A percentile compares a stretch with the other conserved stretches of the same genome.
These are phyloP conservation scores for Litsea cubeba DNA, from an alignment of 164 flowering plant species.

Conservation along the genomic window DNA sequence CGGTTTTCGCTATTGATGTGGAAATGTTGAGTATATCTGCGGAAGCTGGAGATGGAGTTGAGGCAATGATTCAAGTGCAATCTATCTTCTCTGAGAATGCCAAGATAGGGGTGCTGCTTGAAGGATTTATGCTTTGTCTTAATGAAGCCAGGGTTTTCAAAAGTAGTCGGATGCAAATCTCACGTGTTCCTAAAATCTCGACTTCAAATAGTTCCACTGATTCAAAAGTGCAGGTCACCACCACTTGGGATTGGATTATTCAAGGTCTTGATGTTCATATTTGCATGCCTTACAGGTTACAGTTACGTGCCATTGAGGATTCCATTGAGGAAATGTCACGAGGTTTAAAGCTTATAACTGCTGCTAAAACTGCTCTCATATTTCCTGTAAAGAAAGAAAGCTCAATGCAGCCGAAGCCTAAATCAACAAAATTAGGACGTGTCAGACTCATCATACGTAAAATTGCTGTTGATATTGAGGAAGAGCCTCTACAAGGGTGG, in stretches of 20 bases:
- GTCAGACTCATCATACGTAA: constrained; percentile 75
- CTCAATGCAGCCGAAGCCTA: constrained; percentile 51
- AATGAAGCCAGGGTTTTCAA: constrained; percentile 67
- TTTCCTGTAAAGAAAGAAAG: constrained; percentile 64
- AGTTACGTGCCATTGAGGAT: constrained; percentile 98
- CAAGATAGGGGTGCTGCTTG: constrained; percentile 92
- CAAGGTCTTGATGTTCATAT: constrained; percentile 94
- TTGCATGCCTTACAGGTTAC: constrained; percentile 89
- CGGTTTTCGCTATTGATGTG: constrained; percentile 89
- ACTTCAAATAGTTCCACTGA: constrained; percentile 28
- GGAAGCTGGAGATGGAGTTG: constrained; percentile 79
- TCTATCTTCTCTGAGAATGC: constrained; percentile 88
- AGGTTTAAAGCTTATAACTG: constrained; percentile 67
- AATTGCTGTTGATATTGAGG: constrained; percentile 85
- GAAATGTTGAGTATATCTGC: constrained; percentile 83
- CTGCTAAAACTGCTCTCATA: constrained; percentile 56
- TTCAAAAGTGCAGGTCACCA: constrained; percentile 37
- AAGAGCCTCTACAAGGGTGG: constrained; percentile 99
- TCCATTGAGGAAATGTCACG: constrained; percentile 89
- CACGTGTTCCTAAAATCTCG: constrained; percentile 72
- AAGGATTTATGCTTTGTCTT: constrained; percentile 75
- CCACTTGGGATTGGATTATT: constrained; percentile 92
- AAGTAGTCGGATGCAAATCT: constrained; percentile 96
- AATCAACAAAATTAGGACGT: constrained; percentile 62
- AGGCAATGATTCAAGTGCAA: constrained; percentile 55